phyloP scores from a whole-genome alignment of 2,329 filamentous ascomycete species.

The Cercospora sp. region DNA sequence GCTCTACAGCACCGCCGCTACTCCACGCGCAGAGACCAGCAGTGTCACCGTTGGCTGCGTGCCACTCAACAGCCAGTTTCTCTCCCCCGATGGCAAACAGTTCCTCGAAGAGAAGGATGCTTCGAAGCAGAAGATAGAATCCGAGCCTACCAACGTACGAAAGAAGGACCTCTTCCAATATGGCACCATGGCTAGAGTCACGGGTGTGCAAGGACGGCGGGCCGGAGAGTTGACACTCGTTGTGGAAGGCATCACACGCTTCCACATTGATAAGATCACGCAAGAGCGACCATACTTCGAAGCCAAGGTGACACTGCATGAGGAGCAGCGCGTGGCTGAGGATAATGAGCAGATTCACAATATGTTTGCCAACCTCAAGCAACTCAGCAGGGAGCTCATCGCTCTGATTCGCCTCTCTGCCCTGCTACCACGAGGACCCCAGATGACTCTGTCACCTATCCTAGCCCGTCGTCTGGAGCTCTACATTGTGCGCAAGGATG shows the following conservation, averaged over 20 bases:
- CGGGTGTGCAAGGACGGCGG: constrained; percentile 50
- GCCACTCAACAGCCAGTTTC: constrained; percentile 73
- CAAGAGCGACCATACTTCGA: constrained; percentile 86
- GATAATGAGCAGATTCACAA: constrained; percentile 63
- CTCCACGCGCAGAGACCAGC: constrained; percentile 62
- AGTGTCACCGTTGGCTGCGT: constrained; percentile 83
- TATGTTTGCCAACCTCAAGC: constrained; percentile 77
- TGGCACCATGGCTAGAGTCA: constrained; percentile 66
- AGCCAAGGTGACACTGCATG: constrained; percentile 69
- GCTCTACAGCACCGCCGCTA: constrained; percentile 74
- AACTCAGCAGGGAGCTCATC: constrained; percentile 81
- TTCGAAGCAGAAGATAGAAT: constrained; percentile 56
- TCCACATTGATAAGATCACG: constrained; percentile 71
- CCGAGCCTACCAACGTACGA: constrained; percentile 46
- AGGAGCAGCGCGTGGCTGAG: constrained; percentile 55
- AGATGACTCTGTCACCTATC: constrained; percentile 72
- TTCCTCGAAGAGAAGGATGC: constrained; percentile 67
- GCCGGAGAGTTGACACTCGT: constrained; percentile 71
- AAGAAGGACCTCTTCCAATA: constrained; percentile 73
- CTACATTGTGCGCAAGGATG: constrained; percentile 79
- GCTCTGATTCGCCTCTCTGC: constrained; percentile 81
- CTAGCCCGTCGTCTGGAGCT: constrained; percentile 82
- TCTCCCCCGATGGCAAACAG: constrained; percentile 72
- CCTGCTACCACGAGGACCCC: constrained; percentile 70
- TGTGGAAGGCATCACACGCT: constrained; percentile 79